Base-by-base conservation (phyloP, 2,329 filamentous ascomycete genomes). In the Cladosporium colombiae region DNA sequence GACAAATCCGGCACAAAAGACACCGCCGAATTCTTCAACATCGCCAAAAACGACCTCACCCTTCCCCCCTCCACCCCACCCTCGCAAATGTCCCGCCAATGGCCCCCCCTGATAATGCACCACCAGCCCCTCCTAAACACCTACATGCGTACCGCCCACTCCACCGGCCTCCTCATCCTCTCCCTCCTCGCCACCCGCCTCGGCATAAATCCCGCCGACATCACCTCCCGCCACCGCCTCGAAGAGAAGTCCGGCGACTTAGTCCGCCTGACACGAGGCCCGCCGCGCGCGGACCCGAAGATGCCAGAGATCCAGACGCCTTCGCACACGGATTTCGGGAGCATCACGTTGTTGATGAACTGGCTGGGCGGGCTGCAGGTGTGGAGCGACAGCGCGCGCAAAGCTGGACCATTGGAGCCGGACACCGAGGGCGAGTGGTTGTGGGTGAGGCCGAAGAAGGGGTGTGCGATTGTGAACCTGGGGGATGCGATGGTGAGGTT, bases 21-120 rank as follows among this genome's bases (percentile, higher is more conserved):
- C 68, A 78, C 80, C n/a, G 84, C 84, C 63, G 83, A 86, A 68
- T 85, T 86, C 68, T 85, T 85, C 73, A 85, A 86, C 73, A 81
- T 85, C 35, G 62, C 80, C 46, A 86, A 86, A 75, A 82, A 86
- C 70, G 83, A 85, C 64, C 80, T 85, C 61, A 72, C 86, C n/a
- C 75, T 74, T 25, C 60, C 80, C 3, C 75, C 75, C 3, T 67
- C 74, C 21, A 6, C 71, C 27, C 75, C 75, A 2, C 67, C 74
- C 27, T 13, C 72, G 27, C 3, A 55, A 11, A 74, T 75, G 74
- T 57, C 49, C n/a, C 68, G 71, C 25, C 37, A 59, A 49, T 76
- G 73, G 73, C 74, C 74, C 0, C 31, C 68, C 25, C 58, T 68
- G 11, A 66, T 77, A 31, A 63, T 74, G 58, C 67, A 71, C 5